Conservation (phyloP, 495 filamentous ascomycete species). For the Penicillium parvum region DNA sequence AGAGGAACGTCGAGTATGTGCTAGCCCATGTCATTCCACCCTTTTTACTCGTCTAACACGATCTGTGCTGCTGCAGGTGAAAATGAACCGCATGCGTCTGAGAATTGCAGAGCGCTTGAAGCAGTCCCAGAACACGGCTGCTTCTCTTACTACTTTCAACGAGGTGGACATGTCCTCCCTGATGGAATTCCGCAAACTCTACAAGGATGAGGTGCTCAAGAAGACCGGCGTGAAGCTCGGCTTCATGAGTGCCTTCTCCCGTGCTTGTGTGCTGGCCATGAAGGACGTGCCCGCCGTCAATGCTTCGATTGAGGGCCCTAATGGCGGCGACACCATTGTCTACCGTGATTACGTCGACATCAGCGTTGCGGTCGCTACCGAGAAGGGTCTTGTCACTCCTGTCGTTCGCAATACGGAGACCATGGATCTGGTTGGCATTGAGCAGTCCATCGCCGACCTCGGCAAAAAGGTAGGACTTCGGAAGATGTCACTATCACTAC, state of each 20-base stretch:
- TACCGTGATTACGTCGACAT: slow-evolving; percentile 98
- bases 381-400: slow-evolving; percentile 95
- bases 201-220: slow-evolving; percentile 95
- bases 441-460: slow-evolving; percentile 86
- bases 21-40: not conserved
- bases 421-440: slow-evolving; percentile 83
- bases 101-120: slow-evolving; percentile 96
- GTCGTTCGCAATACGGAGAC: slow-evolving; percentile 91
- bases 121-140: slow-evolving; percentile 98
- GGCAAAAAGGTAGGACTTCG: slow-evolving; percentile 73
- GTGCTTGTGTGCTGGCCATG: slow-evolving; percentile 89
- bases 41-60: slow-evolving; percentile 2
- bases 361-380: slow-evolving; percentile 93
- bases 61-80: slow-evolving; percentile 56
- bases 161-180: slow-evolving; percentile 98
- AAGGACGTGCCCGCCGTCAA: slow-evolving; percentile 93
- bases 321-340: slow-evolving; percentile 94
- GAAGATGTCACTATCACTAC: not conserved
- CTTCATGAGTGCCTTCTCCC: slow-evolving; percentile 97
- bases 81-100: slow-evolving; percentile 99
- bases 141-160: slow-evolving; percentile 96
- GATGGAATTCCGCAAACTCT: slow-evolving; percentile 94
- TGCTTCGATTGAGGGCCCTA: slow-evolving; percentile 92
- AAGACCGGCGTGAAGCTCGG: slow-evolving; percentile 96
- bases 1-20: slow-evolving; percentile 80